Conservation (phyloP, 1,284 basidiomycete genomes). For the Vanrija humicola region DNA sequence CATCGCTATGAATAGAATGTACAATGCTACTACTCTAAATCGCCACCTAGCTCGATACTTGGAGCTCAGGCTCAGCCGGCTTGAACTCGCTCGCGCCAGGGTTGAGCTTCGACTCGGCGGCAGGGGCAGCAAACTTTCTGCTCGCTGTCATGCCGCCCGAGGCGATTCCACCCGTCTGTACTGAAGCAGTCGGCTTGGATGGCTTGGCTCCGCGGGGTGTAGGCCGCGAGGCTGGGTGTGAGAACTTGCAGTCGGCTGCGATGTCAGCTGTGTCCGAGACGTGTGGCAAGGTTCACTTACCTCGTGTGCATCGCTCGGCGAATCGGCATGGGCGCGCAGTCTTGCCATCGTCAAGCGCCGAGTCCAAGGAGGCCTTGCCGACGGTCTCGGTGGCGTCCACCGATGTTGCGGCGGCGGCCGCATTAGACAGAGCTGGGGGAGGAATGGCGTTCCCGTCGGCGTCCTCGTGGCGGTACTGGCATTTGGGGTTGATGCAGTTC, state of each 20-base stretch:
- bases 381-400: conserved; percentile 29
- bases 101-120: conserved; percentile 20
- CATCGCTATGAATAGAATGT: background rate
- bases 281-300: conserved; percentile 14
- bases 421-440: conserved; percentile 41
- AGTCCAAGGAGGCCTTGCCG: conserved; percentile 13
- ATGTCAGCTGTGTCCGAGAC: background rate
- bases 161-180: conserved; percentile 8
- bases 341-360: conserved; percentile 26
- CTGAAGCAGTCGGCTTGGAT: background rate
- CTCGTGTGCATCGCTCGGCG: conserved; percentile 41
- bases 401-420: conserved; percentile 1
- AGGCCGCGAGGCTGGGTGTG: conserved; percentile 32
- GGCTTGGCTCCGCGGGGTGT: conserved; percentile 14
- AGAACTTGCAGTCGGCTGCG: conserved; percentile 39
- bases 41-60: conserved; percentile 18
- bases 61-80: conserved; percentile 22
- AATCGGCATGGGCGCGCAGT: conserved; percentile 34
- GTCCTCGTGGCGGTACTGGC: conserved; percentile 49
- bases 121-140: conserved; percentile 27
- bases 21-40: background rate
- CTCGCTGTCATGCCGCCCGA: conserved; percentile 28
- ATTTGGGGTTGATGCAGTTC: conserved; percentile 48
- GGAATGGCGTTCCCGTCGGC: conserved; percentile 46
- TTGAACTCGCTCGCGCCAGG: conserved; percentile 34